Conservation (phyloP, 371 early-diverging fungal genomes). For the Thermomucor indicae-seudaticae region DNA sequence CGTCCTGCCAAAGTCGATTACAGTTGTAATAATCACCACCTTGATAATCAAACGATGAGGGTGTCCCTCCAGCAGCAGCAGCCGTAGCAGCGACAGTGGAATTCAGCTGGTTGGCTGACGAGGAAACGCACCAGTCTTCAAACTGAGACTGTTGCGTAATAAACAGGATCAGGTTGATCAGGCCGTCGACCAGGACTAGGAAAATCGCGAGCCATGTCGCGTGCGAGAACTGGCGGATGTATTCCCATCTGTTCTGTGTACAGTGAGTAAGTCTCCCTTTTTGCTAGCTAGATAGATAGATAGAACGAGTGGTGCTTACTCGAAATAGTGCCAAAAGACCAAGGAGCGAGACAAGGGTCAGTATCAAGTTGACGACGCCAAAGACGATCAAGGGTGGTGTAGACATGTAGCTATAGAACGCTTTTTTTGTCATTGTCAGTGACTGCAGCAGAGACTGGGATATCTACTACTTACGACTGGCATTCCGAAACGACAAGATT, state of each 20-base stretch:
- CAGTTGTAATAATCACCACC: constrained; percentile 41
- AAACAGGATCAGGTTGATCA: constrained; percentile 32
- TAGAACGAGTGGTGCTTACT: constrained; percentile 8
- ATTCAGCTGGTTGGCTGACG: constrained; percentile 6
- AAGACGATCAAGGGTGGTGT: constrained; percentile 31
- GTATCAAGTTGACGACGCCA: constrained; percentile 34
- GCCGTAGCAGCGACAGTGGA: neutral
- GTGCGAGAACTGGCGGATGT: constrained; percentile 12
- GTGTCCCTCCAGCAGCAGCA: neutral
- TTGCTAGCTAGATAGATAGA: no score
- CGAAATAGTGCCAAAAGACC: constrained; percentile 26
- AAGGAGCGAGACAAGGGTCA: constrained; percentile 23
- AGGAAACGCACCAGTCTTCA: constrained; percentile 22
- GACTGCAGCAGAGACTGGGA: neutral
- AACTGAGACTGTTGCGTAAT: constrained; percentile 20
- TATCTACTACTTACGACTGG: constrained; percentile 34
- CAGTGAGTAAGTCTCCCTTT: constrained; percentile 6
- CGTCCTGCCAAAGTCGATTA: constrained; percentile 35
- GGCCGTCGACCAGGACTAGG: constrained; percentile 20
- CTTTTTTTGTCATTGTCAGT: constrained; percentile 12
- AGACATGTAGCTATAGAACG: constrained; percentile 33
- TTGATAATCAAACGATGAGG: neutral
- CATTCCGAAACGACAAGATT: constrained; percentile 35
- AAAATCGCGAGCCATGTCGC: constrained; percentile 18
- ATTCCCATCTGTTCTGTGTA: constrained; percentile 12